phyloP scores from a whole-genome alignment of 2,329 filamentous ascomycete species.

The Herpotrichia juniperi region DNA sequence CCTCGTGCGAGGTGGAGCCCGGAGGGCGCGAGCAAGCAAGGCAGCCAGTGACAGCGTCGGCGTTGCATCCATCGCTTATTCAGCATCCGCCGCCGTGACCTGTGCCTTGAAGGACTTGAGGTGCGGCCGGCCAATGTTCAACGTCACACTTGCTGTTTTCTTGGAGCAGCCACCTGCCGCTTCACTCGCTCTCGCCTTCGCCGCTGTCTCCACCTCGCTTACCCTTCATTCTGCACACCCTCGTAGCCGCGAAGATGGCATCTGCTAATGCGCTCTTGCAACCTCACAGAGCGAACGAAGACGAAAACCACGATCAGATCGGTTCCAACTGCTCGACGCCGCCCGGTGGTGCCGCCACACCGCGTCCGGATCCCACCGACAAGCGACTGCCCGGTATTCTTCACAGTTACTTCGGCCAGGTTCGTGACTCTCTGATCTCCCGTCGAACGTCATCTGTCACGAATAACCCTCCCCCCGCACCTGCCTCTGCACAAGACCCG shows the following conservation, averaged over 20 bases:
- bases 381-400: conserved; percentile 95
- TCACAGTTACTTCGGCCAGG: conserved; percentile 97
- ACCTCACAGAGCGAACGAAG: conserved; percentile 57
- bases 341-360: conserved; percentile 89
- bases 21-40: background rate
- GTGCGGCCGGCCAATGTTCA: conserved; percentile 22
- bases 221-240: conserved; percentile 6
- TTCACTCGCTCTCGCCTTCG: conserved; percentile 4
- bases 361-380: conserved; percentile 90
- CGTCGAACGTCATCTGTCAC: conserved; percentile 45
- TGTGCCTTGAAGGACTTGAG: conserved; percentile 9
- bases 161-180: conserved; percentile 24
- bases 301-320: conserved; percentile 77
- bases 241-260: conserved; percentile 28
- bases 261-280: conserved; percentile 43
- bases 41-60: conserved; percentile 3
- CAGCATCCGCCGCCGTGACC: conserved; percentile 18
- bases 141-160: conserved; percentile 40
- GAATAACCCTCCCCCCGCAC: conserved; percentile 43
- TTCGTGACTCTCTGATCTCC: conserved; percentile 75
- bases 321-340: conserved; percentile 83
- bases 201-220: conserved; percentile 16
- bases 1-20: conserved; percentile 6
- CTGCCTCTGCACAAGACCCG: conserved; percentile 32
- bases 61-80: conserved; percentile 11